A percentile compares a stretch with the other conserved stretches of the same genome.
Evolutionary conservation across 2,329 filamentous ascomycete species (phyloP).

Genomic region (Metarhizium album): DNA sequence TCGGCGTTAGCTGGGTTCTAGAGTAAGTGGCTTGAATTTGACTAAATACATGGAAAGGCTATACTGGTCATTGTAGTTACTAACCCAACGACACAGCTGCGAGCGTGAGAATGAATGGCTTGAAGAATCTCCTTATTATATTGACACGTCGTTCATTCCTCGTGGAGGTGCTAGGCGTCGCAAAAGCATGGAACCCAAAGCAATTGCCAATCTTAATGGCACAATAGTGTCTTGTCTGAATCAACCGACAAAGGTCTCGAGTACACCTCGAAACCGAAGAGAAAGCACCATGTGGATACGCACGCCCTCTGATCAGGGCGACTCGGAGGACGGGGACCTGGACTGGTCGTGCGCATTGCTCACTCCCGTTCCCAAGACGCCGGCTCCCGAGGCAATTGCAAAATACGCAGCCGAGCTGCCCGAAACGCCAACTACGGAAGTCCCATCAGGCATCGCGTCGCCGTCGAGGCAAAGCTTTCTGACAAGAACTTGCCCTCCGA

Average conservation of each 20-base stretch:
- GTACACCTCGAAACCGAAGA: conserved; percentile 39
- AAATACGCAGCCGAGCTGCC: conserved; percentile 41
- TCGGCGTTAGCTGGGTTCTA: conserved; percentile 80
- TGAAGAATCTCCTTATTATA: conserved; percentile 57
- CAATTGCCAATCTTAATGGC: conserved; percentile 58
- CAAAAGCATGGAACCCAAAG: conserved; percentile 72
- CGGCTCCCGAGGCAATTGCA: conserved; percentile 43
- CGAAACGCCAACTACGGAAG: conserved; percentile 30
- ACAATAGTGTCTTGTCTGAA: conserved; percentile 39
- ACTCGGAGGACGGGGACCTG: conserved; percentile 27
- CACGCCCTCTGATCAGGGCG: conserved; percentile 36
- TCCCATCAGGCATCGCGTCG: conserved; percentile 22
- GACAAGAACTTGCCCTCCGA: conserved; percentile 45
- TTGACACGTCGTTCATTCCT: conserved; percentile 57
- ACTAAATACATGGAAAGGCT: too few species aligned
- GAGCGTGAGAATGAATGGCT: conserved; percentile 69
- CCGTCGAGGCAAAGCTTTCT: conserved; percentile 28
- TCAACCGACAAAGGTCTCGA: conserved; percentile 29
- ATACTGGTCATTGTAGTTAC: conserved; percentile 1
- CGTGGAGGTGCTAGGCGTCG: conserved; percentile 61
- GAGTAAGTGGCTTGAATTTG: conserved; percentile 55
- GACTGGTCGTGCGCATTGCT: conserved; percentile 34
- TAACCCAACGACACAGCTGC: conserved; percentile 42
- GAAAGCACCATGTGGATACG: conserved; percentile 45
- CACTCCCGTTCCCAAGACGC: conserved; percentile 48